Evolutionary conservation across 116 monocot genomes (phyloP).

Genomic region (Trichopus zeylanicus): DNA sequence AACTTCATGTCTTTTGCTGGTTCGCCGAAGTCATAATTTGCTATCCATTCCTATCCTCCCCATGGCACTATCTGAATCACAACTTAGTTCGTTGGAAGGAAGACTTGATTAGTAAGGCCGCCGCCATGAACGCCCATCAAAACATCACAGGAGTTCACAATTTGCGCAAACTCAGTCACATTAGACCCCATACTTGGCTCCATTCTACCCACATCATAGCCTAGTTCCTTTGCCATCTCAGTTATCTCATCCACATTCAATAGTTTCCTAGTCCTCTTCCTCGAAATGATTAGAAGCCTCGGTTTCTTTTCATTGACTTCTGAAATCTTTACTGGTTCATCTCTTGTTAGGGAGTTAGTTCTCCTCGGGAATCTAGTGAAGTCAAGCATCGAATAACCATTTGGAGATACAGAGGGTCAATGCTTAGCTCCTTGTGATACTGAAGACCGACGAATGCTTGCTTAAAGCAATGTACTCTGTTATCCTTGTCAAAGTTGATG

Average conservation of each 20-base stretch:
- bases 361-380: constrained; percentile 33
- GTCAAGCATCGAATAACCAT: constrained; percentile 32
- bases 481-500: constrained; percentile 28
- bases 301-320: constrained; percentile 20
- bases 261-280: constrained; percentile 36
- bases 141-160: constrained; percentile 55
- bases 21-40: constrained; percentile 26
- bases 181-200: constrained; percentile 15
- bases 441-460: constrained; percentile 28
- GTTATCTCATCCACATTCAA: constrained; percentile 31
- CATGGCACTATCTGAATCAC: constrained; percentile 58
- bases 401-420: constrained; percentile 25
- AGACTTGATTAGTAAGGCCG: constrained; percentile 50
- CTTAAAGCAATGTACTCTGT: constrained; percentile 27
- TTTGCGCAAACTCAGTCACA: constrained; percentile 14
- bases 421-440: constrained; percentile 41
- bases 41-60: constrained; percentile 34
- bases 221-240: constrained; percentile 23
- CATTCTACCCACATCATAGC: constrained; percentile 23
- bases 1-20: constrained; percentile 30
- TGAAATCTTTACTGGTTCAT: constrained; percentile 8
- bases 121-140: constrained; percentile 81
- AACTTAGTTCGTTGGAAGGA: constrained; percentile 30
- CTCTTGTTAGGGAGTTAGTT: constrained; percentile 22
- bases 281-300: constrained; percentile 38